These are phyloP conservation scores for Alloascoidea hylecoeti DNA, from an alignment of 805 yeast species.

Conservation along the genomic window DNA sequence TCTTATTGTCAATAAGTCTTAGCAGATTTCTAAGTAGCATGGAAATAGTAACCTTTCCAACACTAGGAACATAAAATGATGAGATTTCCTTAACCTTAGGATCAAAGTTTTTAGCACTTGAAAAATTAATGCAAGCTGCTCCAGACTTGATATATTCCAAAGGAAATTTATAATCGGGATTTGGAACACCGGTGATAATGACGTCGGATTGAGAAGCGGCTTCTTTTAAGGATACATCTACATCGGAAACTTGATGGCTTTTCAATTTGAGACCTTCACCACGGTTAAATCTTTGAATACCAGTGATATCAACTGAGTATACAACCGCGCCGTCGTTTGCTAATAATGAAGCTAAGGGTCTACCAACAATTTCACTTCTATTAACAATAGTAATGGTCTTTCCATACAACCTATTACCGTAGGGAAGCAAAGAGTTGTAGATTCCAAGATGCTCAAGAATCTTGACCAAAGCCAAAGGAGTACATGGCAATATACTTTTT, in stretches of 20 bases:
- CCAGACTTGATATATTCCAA: conserved; percentile 71
- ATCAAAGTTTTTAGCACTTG: conserved; percentile 77
- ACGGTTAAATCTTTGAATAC: conserved; percentile 83
- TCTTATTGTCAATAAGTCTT: conserved; percentile 62
- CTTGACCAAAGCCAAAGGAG: conserved; percentile 91
- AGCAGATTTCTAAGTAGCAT: conserved; percentile 86
- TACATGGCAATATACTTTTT: conserved; percentile 90
- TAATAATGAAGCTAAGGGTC: conserved; percentile 89
- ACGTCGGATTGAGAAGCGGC: conserved; percentile 75
- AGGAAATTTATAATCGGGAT: conserved; percentile 74
- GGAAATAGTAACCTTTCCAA: conserved; percentile 92
- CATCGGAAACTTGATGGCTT: conserved; percentile 69
- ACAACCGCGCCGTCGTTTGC: conserved; percentile 98
- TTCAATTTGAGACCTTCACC: conserved; percentile 78
- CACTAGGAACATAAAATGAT: conserved; percentile 85
- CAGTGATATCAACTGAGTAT: conserved; percentile 78
- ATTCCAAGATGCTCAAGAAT: conserved; percentile 82
- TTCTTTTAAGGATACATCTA: conserved; percentile 36
- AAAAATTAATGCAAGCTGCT: conserved; percentile 80
- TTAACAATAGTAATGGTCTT: conserved; percentile 84
- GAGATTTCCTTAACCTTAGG: conserved; percentile 78
- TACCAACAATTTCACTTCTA: conserved; percentile 92
- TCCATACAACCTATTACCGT: conserved; percentile 89
- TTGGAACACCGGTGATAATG: conserved; percentile 91
- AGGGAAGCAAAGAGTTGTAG: conserved; percentile 67